Evolutionary conservation across 2,329 filamentous ascomycete genomes (phyloP), one percentile per base, ranked within the genome.

Genomic region (Colletotrichum coccodes): DNA sequence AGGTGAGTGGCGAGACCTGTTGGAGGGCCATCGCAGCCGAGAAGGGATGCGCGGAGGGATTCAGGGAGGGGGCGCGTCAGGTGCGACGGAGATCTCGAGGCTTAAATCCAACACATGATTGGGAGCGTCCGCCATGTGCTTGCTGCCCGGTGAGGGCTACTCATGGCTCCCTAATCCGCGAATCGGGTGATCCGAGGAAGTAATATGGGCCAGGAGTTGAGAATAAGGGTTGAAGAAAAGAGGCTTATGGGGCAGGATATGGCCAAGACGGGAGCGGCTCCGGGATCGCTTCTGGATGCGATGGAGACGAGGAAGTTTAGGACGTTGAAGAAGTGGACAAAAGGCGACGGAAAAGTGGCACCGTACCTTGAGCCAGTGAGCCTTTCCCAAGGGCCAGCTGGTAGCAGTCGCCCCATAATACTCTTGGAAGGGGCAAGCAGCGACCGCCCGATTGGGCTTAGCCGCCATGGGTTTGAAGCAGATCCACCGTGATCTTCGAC

Each of bases 401-500:
- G 52, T 28, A 38, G 38, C 30, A 53, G 28, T 23, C 18, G 32
- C 18, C 53, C 28, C 65, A 61, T 60, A 47, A 60, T 40, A 12
- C 12, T 60, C 57, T 38, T 56, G 40, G n/a, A n/a, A 56, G 40
- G 38, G 32, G 60, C 44, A 53, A 53, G 59, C 53, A 62, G 40
- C 9, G 23, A 42, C 40, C 12, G 16, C 65, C 65, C 16, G 23
- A 60, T 65, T 28, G 28, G 65, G 65, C 12, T 65, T 68, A 68
- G 61, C 40, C 56, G 49, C 38, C 66, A 66, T 42, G 66, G 66
- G 49, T 60, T 18, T 69, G 66, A 69, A 49, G 62, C 66, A 69
- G 66, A 56, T 65, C 66, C 66, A 69, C 62, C 42, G 32, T 68
- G 66, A 69, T 69, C 66, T 60, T 66, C 66, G 66, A 69, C 66